Percentiles rank a stretch among this genome's conserved stretches.
phyloP scores from a whole-genome alignment of 2,329 filamentous ascomycete species.

The Orbilia javanica region DNA sequence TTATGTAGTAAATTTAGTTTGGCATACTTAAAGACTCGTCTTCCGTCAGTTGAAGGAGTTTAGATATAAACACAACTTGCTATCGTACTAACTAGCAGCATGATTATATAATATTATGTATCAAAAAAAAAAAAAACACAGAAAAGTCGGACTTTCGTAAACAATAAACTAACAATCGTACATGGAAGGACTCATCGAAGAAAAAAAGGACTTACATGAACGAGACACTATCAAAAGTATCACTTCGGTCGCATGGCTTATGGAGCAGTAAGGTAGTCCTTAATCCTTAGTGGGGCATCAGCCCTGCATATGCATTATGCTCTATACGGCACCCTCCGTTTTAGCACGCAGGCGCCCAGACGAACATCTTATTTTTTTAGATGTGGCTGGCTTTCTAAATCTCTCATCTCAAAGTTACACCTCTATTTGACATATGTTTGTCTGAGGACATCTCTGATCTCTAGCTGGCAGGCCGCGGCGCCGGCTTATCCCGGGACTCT shows the following conservation, averaged over 20 bases:
- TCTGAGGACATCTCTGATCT: too few relatives aligned
- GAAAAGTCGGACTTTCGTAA: too few relatives aligned
- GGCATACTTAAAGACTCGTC: background rate
- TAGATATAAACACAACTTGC: too few relatives aligned
- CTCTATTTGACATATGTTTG: background rate
- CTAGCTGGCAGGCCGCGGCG: too few relatives aligned
- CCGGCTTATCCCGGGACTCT: too few relatives aligned
- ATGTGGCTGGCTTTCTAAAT: background rate
- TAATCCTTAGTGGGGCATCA: background rate
- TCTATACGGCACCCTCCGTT: background rate
- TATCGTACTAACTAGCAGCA: too few relatives aligned
- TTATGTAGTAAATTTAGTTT: too few relatives aligned
- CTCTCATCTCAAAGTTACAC: too few relatives aligned
- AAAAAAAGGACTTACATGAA: too few relatives aligned
- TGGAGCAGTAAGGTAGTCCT: background rate
- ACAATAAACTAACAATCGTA: background rate
- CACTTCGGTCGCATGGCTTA: background rate
- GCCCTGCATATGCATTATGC: constrained; percentile 11
- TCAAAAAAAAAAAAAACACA: too few relatives aligned
- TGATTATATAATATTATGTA: too few relatives aligned
- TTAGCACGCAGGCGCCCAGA: background rate
- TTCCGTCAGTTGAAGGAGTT: background rate
- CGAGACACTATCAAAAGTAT: background rate
- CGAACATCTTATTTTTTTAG: background rate
- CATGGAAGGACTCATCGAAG: background rate